Evolutionary conservation across 2,329 filamentous ascomycete species (phyloP).

Genomic region (Aureobasidium zeae): DNA sequence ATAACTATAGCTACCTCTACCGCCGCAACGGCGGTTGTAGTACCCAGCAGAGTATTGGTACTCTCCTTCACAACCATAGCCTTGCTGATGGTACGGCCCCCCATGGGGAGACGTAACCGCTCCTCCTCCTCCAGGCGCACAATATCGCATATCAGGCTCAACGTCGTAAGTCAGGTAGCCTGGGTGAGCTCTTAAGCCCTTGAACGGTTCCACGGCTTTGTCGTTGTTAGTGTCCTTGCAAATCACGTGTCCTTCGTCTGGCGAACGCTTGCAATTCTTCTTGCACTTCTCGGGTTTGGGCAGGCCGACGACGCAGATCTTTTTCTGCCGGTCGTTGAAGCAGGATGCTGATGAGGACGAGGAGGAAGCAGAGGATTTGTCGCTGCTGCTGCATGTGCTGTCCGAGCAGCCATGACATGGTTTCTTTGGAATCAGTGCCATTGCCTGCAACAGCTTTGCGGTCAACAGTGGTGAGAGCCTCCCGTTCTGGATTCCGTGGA

Average conservation of each 20-base stretch:
- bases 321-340: slow-evolving; percentile 1
- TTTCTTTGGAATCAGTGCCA: background rate
- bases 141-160: slow-evolving; percentile 5
- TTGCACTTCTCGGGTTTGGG: background rate
- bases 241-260: background rate
- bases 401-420: background rate
- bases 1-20: background rate
- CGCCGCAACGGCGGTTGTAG: background rate
- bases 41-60: no score
- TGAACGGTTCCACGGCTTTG: background rate
- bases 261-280: background rate
- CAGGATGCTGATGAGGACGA: background rate
- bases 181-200: no score
- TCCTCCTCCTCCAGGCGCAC: background rate
- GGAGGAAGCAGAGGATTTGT: no score
- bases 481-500: background rate
- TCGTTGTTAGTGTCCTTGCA: background rate
- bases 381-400: background rate
- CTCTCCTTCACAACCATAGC: slow-evolving; percentile 4
- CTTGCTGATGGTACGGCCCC: slow-evolving; percentile 11
- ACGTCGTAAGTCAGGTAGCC: background rate
- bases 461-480: background rate
- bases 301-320: background rate
- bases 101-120: no score
- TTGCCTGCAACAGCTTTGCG: background rate